Conservation (phyloP, 106 monocot genomes). For the Dendrobium officinale region DNA sequence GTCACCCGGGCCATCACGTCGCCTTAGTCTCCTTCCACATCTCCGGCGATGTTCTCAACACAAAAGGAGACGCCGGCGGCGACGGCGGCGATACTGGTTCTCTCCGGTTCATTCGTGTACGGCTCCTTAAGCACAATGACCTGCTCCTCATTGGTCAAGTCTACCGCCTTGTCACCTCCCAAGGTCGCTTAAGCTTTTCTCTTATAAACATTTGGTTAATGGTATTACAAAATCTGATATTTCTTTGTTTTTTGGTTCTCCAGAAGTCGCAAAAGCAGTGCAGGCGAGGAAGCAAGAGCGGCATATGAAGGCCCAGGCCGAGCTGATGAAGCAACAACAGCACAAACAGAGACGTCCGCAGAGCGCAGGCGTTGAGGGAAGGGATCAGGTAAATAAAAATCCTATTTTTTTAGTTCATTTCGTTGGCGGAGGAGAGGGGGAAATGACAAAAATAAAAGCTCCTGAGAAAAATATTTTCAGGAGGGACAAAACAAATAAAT, state of each 20-base stretch:
- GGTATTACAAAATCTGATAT: background rate
- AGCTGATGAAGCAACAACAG: slow-evolving; percentile 18
- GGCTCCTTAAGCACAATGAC: slow-evolving; percentile 47
- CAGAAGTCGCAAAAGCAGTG: slow-evolving; percentile 69
- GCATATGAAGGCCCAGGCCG: slow-evolving; percentile 25
- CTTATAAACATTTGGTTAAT: background rate
- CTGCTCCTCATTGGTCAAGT: slow-evolving; percentile 41
- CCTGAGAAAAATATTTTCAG: background rate
- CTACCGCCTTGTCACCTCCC: slow-evolving; percentile 50
- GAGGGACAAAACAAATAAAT: too few relatives aligned
- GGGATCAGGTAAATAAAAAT: background rate
- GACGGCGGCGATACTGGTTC: background rate
- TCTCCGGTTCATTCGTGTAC: slow-evolving; percentile 29
- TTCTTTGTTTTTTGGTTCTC: background rate
- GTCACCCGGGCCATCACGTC: slow-evolving; percentile 57
- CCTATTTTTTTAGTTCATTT: too few relatives aligned
- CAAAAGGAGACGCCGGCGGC: too few relatives aligned
- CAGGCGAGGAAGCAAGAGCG: slow-evolving; percentile 64
- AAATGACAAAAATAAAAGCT: background rate
- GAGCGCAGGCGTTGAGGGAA: background rate
- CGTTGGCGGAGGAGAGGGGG: too few relatives aligned
- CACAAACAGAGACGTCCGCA: background rate
- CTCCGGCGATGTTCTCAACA: background rate
- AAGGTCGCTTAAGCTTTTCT: slow-evolving; percentile 17
- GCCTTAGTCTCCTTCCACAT: slow-evolving; percentile 38